Evolutionary conservation across 1,139 yeast species (phyloP).

Genomic region (Scheffersomyces titani): DNA sequence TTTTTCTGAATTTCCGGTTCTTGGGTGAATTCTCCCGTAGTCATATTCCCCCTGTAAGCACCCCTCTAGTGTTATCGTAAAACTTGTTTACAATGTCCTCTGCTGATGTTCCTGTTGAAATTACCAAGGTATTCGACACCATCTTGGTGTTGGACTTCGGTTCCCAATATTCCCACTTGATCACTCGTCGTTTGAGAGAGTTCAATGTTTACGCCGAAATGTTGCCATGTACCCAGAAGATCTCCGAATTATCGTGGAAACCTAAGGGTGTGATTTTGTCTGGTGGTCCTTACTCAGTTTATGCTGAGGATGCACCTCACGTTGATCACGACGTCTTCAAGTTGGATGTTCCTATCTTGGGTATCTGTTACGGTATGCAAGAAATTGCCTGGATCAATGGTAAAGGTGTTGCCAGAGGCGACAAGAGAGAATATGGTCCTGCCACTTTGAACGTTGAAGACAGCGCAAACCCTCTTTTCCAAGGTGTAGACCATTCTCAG

Average conservation of each 20-base stretch:
- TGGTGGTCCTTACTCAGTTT: constrained; percentile 98
- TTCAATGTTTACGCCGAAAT: constrained; percentile 98
- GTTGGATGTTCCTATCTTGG: constrained; percentile 89
- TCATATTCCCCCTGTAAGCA: constrained; percentile 3
- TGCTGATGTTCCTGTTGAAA: constrained; percentile 53
- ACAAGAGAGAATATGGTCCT: constrained; percentile 97
- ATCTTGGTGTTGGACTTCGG: constrained; percentile 97
- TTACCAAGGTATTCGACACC: constrained; percentile 89
- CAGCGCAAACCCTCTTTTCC: constrained; percentile 67
- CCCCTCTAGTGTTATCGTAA: constrained; percentile 1
- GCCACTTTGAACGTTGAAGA: constrained; percentile 84
- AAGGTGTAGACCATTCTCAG: constrained; percentile 86
- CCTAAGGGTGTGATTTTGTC: constrained; percentile 96
- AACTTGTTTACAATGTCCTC: constrained; percentile 8
- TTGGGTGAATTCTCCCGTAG: constrained; percentile 1
- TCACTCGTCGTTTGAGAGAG: constrained; percentile 97
- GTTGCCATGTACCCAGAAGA: constrained; percentile 98
- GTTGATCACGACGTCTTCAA: constrained; percentile 93
- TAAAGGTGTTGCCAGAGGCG: constrained; percentile 93
- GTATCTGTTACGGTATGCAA: constrained; percentile 99
- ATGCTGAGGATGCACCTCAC: constrained; percentile 94
- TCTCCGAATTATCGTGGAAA: constrained; percentile 85
- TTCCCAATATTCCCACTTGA: constrained; percentile 95
- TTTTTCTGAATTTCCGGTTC: background rate
- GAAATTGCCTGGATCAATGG: constrained; percentile 98